Base-by-base conservation (phyloP, 352 stramenopile species). In the Globisporangium solare region DNA sequence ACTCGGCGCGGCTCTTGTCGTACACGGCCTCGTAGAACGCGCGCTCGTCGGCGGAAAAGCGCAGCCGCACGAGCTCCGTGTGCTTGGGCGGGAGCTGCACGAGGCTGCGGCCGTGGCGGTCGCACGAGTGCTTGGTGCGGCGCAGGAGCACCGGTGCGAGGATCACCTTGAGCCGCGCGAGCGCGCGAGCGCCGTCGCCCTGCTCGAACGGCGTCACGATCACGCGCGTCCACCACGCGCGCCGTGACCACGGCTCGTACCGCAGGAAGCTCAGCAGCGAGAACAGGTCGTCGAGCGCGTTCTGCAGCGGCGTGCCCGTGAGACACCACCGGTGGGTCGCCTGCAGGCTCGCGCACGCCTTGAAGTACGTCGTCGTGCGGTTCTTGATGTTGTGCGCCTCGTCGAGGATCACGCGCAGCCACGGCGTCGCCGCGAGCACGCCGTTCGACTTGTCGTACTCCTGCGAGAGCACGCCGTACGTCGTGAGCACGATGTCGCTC, bases 331-430 rank as follows among this genome's bases (percentile, higher is more conserved):
- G 83, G 35, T 94, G 79, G 11, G 64, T 73, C 2, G 83, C 79
- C 35, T 58, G 57, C 3, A 96, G 51, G 1, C 67, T 48, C 14
- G 71, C 70, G 40, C 83, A 92, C 14, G 77, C 70, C 18, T 76
- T 78, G 50, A 89, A 89, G 60, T 92, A 90, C 35, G 54, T 69
- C n/a, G 81, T 92, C 37, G 66, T 45, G 24, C 83, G 78, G 54
- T 92, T 97, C 72, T 96, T 96, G 67, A 97, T 97, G 39, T 76
- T 92, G 65, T 97, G 89, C 5, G 86, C 86, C 67, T 97, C 89
- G 61, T 97, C 89, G 13, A 97, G 71, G 56, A 97, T 91, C n/a
- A 97, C 64, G 14, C 89, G 85, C 32, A 77, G 69, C 89, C 89
- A 97, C 15, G 80, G 43, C 1, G 67, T 73, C 8, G 55, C 58